Base-by-base conservation (phyloP, 805 yeast species). In the Sungouiozyma intestinalis region DNA sequence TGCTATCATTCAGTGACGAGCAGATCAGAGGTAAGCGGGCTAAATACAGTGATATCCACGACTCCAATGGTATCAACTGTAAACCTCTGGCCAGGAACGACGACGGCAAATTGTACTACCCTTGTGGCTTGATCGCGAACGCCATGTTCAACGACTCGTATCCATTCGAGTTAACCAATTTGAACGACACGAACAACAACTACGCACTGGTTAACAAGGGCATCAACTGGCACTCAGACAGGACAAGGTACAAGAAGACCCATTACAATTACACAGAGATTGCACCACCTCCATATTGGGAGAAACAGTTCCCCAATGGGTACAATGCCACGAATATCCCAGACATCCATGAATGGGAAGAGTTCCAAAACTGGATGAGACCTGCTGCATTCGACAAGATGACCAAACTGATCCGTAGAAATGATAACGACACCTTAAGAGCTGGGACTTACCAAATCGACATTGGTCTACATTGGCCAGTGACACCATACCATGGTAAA, bases 241-340 rank as follows among this genome's bases (percentile, higher is more conserved):
- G 75, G 42, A 65, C 74, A 33, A 73, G 84, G 48, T 90, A 74
- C 66, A 77, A 81, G 66, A 77, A 74, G 55, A 82, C 97, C 1
- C 51, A 67, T 41, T 88, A 92, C 59, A 68, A 71, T 35, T 68
- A 79, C 7, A 57, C 68, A 21, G 79, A 86, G 13, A 80, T 90
- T 36, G 92, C 80, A 2, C 98, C 98, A 11, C 98, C 98, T 4
- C 95, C 92, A 40, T 85, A 83, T 65, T 90, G 98, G 98, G 68
- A 65, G 34, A 71, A 74, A 48, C 66, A 56, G 65, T 90, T 63
- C 60, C 97, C 97, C 2, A 65, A 87, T 45, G 97, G 97, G 0
- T 90, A 92, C 65, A 85, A 82, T n/a, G 79, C 74, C 29, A 76
- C 75, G 4, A 86, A 85, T 60, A 52, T 90, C 46, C 95, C 94